A percentile compares a stretch with the other conserved stretches of the same genome.
Conservation (phyloP, 2,329 filamentous ascomycete species). For the Epichloe uncinata region DNA sequence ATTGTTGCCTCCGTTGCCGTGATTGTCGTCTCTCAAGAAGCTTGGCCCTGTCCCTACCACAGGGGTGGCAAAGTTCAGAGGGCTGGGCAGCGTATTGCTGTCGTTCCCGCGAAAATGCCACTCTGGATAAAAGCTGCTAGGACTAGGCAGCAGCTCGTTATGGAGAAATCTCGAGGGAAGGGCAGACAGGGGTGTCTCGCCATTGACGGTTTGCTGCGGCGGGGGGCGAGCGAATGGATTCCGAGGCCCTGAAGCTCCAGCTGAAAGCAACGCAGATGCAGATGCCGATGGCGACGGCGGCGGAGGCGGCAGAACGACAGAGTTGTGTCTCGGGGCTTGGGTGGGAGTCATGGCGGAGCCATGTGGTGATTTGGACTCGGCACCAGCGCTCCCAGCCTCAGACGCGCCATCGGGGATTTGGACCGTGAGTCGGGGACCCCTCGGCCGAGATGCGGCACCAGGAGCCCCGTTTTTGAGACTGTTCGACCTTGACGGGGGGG, state of each 20-base stretch:
- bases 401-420: conserved; percentile 90
- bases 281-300: conserved; percentile 86
- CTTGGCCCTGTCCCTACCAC: conserved; percentile 47
- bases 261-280: conserved; percentile 70
- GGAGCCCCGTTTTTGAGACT: conserved; percentile 46
- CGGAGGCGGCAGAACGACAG: conserved; percentile 78
- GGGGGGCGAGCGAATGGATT: conserved; percentile 89
- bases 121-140: conserved; percentile 83
- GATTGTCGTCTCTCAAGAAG: conserved; percentile 44
- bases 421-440: conserved; percentile 70
- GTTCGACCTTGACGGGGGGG: conserved; percentile 62
- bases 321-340: conserved; percentile 38
- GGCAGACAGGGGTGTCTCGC: conserved; percentile 72
- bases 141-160: conserved; percentile 77
- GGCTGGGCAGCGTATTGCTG: conserved; percentile 80
- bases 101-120: conserved; percentile 67
- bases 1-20: conserved; percentile 8
- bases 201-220: conserved; percentile 50
- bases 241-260: conserved; percentile 80
- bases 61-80: conserved; percentile 85
- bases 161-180: conserved; percentile 84
- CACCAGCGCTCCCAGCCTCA: conserved; percentile 60
- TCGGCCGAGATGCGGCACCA: conserved; percentile 57
- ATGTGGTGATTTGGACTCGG: conserved; percentile 52
- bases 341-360: conserved; percentile 46